Conservation (phyloP, 768 basidiomycete species). For the Psilocybe tampanensis region DNA sequence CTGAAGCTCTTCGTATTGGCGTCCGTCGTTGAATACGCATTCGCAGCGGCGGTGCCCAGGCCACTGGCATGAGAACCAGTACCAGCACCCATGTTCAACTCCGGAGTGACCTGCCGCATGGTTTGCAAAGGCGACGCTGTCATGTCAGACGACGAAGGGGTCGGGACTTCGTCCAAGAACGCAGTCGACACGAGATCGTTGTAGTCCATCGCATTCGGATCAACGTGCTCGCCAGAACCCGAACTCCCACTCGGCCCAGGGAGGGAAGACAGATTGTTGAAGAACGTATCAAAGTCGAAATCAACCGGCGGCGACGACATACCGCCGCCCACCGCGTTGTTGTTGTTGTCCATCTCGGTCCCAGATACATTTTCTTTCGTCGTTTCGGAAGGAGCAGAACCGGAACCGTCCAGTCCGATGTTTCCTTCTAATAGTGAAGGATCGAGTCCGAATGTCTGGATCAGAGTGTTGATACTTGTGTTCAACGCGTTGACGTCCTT, state of each 20-base stretch:
- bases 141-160: constrained; percentile 22
- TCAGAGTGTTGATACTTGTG: constrained; percentile 68
- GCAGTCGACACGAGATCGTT: constrained; percentile 22
- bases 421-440: constrained; percentile 32
- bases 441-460: constrained; percentile 72
- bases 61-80: no score
- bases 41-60: constrained; percentile 16
- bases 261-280: constrained; percentile 14
- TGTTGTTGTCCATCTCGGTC: constrained; percentile 1
- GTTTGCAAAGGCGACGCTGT: constrained; percentile 25
- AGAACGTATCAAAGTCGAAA: constrained; percentile 19
- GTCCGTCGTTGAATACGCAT: background rate
- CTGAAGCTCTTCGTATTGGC: background rate
- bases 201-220: constrained; percentile 11
- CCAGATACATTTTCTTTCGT: background rate
- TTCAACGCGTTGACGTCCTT: constrained; percentile 74
- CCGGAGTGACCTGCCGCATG: constrained; percentile 24
- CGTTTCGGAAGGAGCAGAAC: background rate
- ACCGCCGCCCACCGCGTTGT: background rate
- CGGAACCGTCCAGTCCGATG: background rate
- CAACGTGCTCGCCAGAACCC: background rate
- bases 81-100: constrained; percentile 11
- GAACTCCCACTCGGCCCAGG: background rate
- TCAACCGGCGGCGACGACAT: constrained; percentile 1
- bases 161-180: constrained; percentile 30